Percentiles rank a stretch among this genome's conserved stretches.
These are phyloP conservation scores for Alternaria sp. DNA, from an alignment of 2,329 filamentous ascomycete species.

Conservation along the genomic window DNA sequence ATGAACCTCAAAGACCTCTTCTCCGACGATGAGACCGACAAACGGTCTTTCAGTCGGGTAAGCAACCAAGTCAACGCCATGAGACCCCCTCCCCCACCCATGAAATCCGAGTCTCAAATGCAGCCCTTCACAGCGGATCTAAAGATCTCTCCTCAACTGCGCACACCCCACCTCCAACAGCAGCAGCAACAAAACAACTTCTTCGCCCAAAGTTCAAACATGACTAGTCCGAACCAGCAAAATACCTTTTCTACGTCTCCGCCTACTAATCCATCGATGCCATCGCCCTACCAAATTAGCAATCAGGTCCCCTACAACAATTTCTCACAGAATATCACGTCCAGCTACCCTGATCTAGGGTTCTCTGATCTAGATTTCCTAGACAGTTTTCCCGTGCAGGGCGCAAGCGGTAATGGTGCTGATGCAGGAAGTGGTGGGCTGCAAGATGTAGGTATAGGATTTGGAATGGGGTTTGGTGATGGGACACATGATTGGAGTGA, in stretches of 20 bases:
- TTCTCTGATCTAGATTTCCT: slow-evolving; percentile 62
- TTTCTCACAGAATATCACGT: slow-evolving; percentile 36
- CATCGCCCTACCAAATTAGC: slow-evolving; percentile 40
- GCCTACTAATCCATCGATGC: slow-evolving; percentile 4
- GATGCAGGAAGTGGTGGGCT: slow-evolving; percentile 47
- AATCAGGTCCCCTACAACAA: slow-evolving; percentile 36
- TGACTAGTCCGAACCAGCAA: slow-evolving; percentile 24
- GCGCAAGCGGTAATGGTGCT: slow-evolving; percentile 22
- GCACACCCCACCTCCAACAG: slow-evolving; percentile 21
- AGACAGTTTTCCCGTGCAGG: slow-evolving; percentile 54
- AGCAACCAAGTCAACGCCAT: slow-evolving; percentile 45
- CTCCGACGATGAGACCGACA: slow-evolving; percentile 48
- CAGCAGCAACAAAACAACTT: slow-evolving; percentile 14
- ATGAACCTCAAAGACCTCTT: slow-evolving; percentile 51
- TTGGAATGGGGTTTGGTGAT: slow-evolving; percentile 51
- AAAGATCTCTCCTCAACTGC: slow-evolving; percentile 46
- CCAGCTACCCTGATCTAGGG: slow-evolving; percentile 40
- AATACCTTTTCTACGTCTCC: slow-evolving; percentile 13
- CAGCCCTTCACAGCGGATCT: slow-evolving; percentile 34
- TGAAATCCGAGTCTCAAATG: slow-evolving; percentile 33
- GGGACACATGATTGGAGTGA: slow-evolving; percentile 64
- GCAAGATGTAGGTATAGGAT: slow-evolving; percentile 70
- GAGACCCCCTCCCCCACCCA: slow-evolving; percentile 37
- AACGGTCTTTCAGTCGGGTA: slow-evolving; percentile 46
- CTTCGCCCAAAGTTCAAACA: slow-evolving; percentile 16